Evolutionary conservation across 805 yeast species (phyloP).

Genomic region (Candida morakotiae): DNA sequence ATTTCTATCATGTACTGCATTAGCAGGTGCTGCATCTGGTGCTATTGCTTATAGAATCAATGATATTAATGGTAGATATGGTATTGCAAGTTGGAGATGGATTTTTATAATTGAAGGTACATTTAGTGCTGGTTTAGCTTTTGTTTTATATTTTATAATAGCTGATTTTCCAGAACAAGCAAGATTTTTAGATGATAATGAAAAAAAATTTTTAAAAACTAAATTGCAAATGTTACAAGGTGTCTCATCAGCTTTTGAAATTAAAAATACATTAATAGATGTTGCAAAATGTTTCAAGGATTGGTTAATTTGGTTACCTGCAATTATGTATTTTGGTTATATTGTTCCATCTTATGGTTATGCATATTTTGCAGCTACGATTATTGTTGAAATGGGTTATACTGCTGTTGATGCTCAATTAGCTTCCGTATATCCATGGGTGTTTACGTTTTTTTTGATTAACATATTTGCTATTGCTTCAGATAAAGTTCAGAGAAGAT

Average conservation of each 20-base stretch:
- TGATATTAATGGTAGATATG: conserved; percentile 46
- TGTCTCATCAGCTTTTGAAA: conserved; percentile 44
- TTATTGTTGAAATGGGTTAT: conserved; percentile 58
- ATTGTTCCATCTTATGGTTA: conserved; percentile 74
- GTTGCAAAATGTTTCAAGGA: conserved; percentile 53
- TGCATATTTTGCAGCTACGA: conserved; percentile 69
- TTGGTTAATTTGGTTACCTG: conserved; percentile 53
- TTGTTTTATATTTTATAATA: conserved; percentile 43
- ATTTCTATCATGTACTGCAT: conserved; percentile 66
- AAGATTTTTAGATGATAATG: conserved; percentile 46
- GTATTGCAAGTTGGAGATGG: conserved; percentile 48
- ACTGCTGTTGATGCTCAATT: conserved; percentile 72
- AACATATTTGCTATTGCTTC: conserved; percentile 61
- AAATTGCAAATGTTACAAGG: conserved; percentile 52
- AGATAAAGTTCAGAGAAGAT: conserved; percentile 48
- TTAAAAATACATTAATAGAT: conserved; percentile 43
- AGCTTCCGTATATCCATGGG: conserved; percentile 84
- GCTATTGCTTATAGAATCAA: conserved; percentile 64
- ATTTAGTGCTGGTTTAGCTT: conserved; percentile 31
- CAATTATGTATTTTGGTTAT: conserved; percentile 59
- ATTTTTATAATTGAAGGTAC: conserved; percentile 47
- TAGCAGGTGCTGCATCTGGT: conserved; percentile 80
- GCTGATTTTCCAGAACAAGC: conserved; percentile 75
- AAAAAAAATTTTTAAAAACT: conserved; percentile 38
- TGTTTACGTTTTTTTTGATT: conserved; percentile 65